phyloP scores from a whole-genome alignment of 441 rosid genomes.

The Eutrema salsugineum region DNA sequence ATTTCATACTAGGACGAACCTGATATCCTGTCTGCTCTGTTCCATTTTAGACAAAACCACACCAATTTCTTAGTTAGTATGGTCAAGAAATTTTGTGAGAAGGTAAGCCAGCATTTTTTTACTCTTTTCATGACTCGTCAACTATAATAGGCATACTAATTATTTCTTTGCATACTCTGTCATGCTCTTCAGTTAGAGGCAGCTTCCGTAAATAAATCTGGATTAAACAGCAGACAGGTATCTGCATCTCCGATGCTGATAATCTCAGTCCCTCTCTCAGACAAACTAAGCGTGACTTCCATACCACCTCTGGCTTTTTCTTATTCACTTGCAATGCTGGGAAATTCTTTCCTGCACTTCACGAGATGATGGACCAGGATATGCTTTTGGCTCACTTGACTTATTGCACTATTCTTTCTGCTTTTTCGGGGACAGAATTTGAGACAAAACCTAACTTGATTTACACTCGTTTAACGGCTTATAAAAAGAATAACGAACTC shows the following conservation, averaged over 20 bases:
- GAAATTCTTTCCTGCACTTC: slow-evolving; percentile 66
- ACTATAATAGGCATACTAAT: slow-evolving; percentile 13
- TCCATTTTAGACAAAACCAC: slow-evolving; percentile 69
- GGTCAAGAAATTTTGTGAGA: slow-evolving; percentile 51
- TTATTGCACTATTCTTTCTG: slow-evolving; percentile 48
- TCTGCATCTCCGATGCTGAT: slow-evolving; percentile 77
- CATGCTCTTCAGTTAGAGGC: slow-evolving; percentile 67
- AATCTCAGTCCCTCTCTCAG: slow-evolving; percentile 64
- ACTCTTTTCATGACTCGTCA: background rate
- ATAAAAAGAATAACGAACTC: no score
- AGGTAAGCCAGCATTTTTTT: slow-evolving; percentile 39
- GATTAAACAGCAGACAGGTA: slow-evolving; percentile 55
- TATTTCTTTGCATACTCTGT: slow-evolving; percentile 13
- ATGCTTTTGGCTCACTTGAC: slow-evolving; percentile 63
- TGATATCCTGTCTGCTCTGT: slow-evolving; percentile 63
- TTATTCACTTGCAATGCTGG: slow-evolving; percentile 73
- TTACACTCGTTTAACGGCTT: no score
- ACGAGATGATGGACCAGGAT: slow-evolving; percentile 60
- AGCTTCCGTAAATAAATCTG: slow-evolving; percentile 46
- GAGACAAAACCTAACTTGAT: no score
- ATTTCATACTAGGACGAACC: slow-evolving; percentile 70
- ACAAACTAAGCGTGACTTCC: slow-evolving; percentile 34
- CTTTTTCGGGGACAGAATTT: slow-evolving; percentile 34
- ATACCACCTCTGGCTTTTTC: slow-evolving; percentile 70
- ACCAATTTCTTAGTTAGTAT: slow-evolving; percentile 45